A percentile compares a stretch with the other conserved stretches of the same genome.
Evolutionary conservation across 2,329 filamentous ascomycete species (phyloP).

Genomic region (Fusarium sp.): DNA sequence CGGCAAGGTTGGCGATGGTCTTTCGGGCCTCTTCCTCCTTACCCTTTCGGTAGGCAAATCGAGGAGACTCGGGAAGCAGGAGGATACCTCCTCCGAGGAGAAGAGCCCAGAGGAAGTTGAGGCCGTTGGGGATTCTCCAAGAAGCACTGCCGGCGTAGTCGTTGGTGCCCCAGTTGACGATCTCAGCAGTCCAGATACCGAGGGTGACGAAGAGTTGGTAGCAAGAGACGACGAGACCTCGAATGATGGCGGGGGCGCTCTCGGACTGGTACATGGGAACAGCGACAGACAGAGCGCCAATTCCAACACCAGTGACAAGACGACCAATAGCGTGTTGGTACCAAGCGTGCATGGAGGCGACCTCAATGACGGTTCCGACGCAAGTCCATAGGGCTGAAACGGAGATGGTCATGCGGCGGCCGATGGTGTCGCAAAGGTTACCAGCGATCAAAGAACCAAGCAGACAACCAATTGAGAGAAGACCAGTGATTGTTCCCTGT

Average conservation of each 20-base stretch:
- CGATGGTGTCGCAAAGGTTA: conserved; percentile 71
- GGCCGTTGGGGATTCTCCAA: conserved; percentile 73
- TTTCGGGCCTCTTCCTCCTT: conserved; percentile 62
- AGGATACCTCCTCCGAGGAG: conserved; percentile 65
- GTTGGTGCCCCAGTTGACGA: conserved; percentile 73
- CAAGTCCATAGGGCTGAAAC: conserved; percentile 72
- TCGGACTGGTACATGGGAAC: conserved; percentile 79
- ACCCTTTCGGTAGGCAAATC: conserved; percentile 63
- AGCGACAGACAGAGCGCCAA: conserved; percentile 73
- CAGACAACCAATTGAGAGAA: conserved; percentile 72
- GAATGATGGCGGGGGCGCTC: conserved; percentile 72
- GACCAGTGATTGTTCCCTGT: conserved; percentile 72
- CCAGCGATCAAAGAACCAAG: conserved; percentile 70
- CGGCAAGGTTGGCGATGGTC: conserved; percentile 62
- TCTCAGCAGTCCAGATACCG: conserved; percentile 71
- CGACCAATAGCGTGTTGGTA: conserved; percentile 75
- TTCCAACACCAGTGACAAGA: conserved; percentile 74
- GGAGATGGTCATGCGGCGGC: conserved; percentile 73
- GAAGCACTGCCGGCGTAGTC: conserved; percentile 60
- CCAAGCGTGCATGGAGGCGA: conserved; percentile 69
- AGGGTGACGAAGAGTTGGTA: conserved; percentile 79
- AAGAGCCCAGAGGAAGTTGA: conserved; percentile 69
- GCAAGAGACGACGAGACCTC: conserved; percentile 72
- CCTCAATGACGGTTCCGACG: conserved; percentile 73
- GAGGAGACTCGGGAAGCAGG: conserved; percentile 67